Conservation (phyloP, 2,329 filamentous ascomycete species). For the Coleophoma cylindrospora region DNA sequence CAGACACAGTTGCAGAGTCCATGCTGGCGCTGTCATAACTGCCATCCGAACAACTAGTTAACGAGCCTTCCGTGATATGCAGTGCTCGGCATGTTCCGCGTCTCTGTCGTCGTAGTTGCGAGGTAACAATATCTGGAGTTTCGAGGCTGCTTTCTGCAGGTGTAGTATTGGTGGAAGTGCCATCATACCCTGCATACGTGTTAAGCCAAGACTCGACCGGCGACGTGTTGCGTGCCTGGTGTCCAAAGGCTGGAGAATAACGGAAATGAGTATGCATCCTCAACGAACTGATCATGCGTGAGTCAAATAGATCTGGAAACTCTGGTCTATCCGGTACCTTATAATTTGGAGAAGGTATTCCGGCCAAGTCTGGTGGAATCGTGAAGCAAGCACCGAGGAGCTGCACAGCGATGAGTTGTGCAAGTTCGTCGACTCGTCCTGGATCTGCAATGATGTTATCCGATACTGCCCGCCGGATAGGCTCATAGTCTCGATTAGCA, state of each 20-base stretch:
- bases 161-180: conserved; percentile 5
- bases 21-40: background rate
- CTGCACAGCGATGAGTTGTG: conserved; percentile 24
- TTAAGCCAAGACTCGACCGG: conserved; percentile 17
- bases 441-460: conserved; percentile 16
- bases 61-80: conserved; percentile 10
- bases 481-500: conserved; percentile 5
- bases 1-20: background rate
- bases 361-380: conserved; percentile 17
- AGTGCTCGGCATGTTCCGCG: conserved; percentile 6
- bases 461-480: conserved; percentile 14
- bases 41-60: conserved; percentile 1
- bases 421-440: conserved; percentile 17
- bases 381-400: conserved; percentile 26
- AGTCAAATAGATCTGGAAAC: conserved; percentile 9
- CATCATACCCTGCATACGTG: conserved; percentile 11
- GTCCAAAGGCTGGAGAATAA: conserved; percentile 25
- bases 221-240: conserved; percentile 23
- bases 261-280: conserved; percentile 25
- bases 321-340: conserved; percentile 2
- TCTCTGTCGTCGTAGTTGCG: conserved; percentile 1
- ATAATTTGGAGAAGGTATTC: conserved; percentile 8
- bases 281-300: conserved; percentile 25
- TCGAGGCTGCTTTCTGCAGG: conserved; percentile 3
- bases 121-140: conserved; percentile 5